phyloP scores from a whole-genome alignment of 2,329 filamentous ascomycete genomes.

The Alternaria postmessia region DNA sequence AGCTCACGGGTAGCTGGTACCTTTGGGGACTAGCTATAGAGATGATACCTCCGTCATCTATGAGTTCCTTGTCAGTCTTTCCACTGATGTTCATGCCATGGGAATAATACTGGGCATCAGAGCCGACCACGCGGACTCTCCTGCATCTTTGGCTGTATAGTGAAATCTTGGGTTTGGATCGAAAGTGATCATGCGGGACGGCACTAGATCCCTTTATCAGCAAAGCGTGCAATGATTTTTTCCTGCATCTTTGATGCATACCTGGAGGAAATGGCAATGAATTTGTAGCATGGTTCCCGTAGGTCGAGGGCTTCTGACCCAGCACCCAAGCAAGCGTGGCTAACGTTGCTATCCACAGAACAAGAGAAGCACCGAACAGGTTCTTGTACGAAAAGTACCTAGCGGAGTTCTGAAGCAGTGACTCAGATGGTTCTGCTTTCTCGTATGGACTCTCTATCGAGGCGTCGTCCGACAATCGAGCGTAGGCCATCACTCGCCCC shows the following conservation, averaged over 20 bases:
- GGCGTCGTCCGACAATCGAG: not conserved
- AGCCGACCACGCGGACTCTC: slow-evolving; percentile 7
- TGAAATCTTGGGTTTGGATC: slow-evolving; percentile 8
- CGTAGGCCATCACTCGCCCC: slow-evolving; percentile 2
- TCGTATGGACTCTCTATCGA: not conserved
- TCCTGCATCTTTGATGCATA: not conserved
- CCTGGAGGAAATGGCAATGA: slow-evolving; percentile 8
- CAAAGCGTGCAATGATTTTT: not conserved
- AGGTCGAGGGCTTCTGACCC: not conserved
- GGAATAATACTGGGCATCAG: slow-evolving; percentile 8
- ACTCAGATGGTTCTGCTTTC: not conserved
- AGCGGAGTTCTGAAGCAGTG: not conserved
- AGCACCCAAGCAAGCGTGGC: slow-evolving; percentile 5
- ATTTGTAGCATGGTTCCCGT: slow-evolving; percentile 1
- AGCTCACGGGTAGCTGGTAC: slow-evolving; percentile 11
- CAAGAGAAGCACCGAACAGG: not conserved
- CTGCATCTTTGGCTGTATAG: slow-evolving; percentile 4
- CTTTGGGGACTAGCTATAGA: slow-evolving; percentile 4
- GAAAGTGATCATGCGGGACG: slow-evolving; percentile 6
- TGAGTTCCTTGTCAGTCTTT: not conserved
- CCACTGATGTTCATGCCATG: not conserved
- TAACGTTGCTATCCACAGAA: slow-evolving; percentile 3
- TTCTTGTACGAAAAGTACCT: not conserved
- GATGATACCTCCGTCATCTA: slow-evolving; percentile 12
- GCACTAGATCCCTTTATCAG: slow-evolving; percentile 2